Evolutionary conservation across 2,329 filamentous ascomycete genomes (phyloP), one percentile per base, ranked within the genome.

Genomic region (Alternaria viburni): DNA sequence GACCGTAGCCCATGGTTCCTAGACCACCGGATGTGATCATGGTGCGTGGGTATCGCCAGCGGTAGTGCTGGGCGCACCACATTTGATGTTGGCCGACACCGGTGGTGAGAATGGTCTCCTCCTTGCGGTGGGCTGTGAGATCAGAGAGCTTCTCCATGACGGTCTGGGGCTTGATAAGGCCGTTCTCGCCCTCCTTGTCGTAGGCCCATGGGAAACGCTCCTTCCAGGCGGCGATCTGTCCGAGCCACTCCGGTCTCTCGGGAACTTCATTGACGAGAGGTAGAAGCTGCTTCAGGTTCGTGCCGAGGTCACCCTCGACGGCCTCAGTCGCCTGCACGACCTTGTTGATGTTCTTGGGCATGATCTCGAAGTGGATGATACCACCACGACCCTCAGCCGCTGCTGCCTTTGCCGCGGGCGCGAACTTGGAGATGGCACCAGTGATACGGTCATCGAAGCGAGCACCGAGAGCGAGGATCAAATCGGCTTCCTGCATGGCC

Each of bases 301-400:
- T 83, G 3, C 90, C 89, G 28, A 97, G 93, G 76, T 98, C 95
- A 62, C 96, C 96, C 82, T 97, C 95, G 17, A 98, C 90, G 49
- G 96, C 95, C 83, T 97, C 93, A 45, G 92, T 97, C 8, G 95
- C 94, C 83, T 98, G 93, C 13, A 99, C 91, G 45, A 98, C 94
- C 87, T 98, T 99, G 89, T 98, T 98, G 84, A 98, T 98, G 85
- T 99, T 98, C 90, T 99, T 99, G 74, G 96, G 95, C 91, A 98
- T 91, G 75, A 99, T 95, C 80, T 98, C 95, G 76, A 98, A 98
- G 82, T 99, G 95, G 15, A 98, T 88, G 74, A 99, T 98, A 76
- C 96, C 96, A 74, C 96, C 96, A 66, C 93, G 91, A 57, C 90
- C 90, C 83, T 97, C 92, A 11, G 87, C 85, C 5, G 93, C 95